These are phyloP conservation scores for Magnolia changhungtana DNA, from an alignment of 164 flowering plant species.

Conservation along the genomic window DNA sequence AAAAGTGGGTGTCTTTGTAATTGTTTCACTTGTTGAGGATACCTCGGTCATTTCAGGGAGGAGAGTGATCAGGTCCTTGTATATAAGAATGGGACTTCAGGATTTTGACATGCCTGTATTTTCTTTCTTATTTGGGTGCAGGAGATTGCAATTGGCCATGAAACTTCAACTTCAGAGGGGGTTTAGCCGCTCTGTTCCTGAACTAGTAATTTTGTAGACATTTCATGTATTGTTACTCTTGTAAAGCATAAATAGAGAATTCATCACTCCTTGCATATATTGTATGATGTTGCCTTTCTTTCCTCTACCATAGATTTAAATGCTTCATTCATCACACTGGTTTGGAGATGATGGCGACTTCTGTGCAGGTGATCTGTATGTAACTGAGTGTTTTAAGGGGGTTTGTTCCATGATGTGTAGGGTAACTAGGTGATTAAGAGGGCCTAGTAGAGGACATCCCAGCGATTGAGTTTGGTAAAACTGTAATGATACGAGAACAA, in stretches of 20 bases:
- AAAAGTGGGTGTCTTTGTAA: neutral
- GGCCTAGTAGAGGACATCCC: too few species aligned
- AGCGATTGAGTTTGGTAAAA: too few species aligned
- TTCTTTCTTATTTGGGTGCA: conserved; percentile 20
- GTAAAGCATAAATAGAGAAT: neutral
- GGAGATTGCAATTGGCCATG: conserved; percentile 47
- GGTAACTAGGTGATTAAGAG: too few species aligned
- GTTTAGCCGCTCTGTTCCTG: neutral
- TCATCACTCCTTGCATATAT: neutral
- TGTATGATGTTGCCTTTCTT: neutral
- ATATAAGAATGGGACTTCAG: neutral
- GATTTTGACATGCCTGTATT: neutral
- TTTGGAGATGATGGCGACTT: neutral
- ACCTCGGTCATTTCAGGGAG: too few species aligned
- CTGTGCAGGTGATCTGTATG: neutral
- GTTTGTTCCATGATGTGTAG: too few species aligned
- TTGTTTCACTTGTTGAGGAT: neutral
- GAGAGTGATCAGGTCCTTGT: too few species aligned
- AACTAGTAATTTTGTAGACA: neutral
- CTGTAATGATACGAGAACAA: too few species aligned
- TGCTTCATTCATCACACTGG: neutral
- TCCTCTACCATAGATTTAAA: neutral
- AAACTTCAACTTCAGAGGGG: conserved; percentile 30
- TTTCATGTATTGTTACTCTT: neutral
- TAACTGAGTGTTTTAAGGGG: too few species aligned